Evolutionary conservation across 1,139 yeast species (phyloP), one percentile per base, ranked within the genome.

Genomic region (Yamadazyma dendronema): DNA sequence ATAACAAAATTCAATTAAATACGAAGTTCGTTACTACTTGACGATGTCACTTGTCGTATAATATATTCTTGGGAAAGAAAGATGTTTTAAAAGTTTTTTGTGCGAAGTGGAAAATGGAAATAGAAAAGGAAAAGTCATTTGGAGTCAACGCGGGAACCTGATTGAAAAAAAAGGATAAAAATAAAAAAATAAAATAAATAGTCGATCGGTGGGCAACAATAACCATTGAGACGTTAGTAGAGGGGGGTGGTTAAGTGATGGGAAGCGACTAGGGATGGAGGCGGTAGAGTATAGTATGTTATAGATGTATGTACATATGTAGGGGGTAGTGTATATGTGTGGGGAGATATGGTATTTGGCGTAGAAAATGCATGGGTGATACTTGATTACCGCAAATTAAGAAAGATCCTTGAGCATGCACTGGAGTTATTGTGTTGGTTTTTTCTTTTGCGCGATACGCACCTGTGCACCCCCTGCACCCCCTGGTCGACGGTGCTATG

Each of bases 51-150:
- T n/a, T n/a, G n/a, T n/a, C n/a, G n/a, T n/a, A n/a, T n/a, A n/a
- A n/a, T n/a, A n/a, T n/a, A n/a, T n/a, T 7, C 22, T 19, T 19
- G 22, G 9, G 8, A 19, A 19, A 9, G 9, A 22, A 23, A 31
- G 34, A 13, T n/a, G 29, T 25, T 31, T 30, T 21, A 17, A 11
- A 21, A 30, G 17, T 12, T 12, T 21, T 12, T 12, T 21, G 25
- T 26, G 30, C 30, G 30, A 25, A 25, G 19, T 10, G 29, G 13
- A 17, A 27, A 26, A 16, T 30, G 26, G 19, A 33, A 28, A 27
- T 31, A n/a, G n/a, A n/a, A n/a, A n/a, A n/a, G n/a, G n/a, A n/a
- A n/a, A n/a, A n/a, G n/a, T n/a, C n/a, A n/a, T 19, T 33, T 32
- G 30, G 29, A 26, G 29, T 26, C 29, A 26, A 26, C 29, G 29